A percentile compares a stretch with the other conserved stretches of the same genome.
Conservation (phyloP, 1,284 basidiomycete species). For the Trametes hirsuta region DNA sequence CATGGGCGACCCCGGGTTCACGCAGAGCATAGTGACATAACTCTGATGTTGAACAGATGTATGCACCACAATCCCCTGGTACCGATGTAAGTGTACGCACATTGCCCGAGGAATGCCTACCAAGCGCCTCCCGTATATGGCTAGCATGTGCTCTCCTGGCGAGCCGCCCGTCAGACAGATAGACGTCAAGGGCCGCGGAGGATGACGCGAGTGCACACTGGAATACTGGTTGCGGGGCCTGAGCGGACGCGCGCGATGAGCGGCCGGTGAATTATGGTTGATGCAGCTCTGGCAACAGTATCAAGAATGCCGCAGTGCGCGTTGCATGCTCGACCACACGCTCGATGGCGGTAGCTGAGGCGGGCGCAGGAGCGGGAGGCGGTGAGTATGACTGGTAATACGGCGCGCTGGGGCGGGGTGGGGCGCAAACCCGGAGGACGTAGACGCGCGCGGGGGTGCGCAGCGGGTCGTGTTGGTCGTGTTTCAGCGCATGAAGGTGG, state of each 20-base stretch:
- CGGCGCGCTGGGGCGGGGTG: not conserved
- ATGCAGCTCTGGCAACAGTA: constrained; percentile 46
- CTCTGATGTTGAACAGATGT: too few species aligned
- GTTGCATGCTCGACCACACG: constrained; percentile 57
- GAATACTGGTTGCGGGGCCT: constrained; percentile 25
- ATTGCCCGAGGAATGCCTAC: not conserved
- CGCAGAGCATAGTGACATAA: too few species aligned
- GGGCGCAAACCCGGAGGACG: not conserved
- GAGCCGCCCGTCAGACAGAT: not conserved
- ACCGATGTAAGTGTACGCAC: too few species aligned
- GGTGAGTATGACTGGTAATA: constrained; percentile 15
- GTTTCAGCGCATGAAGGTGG: too few species aligned
- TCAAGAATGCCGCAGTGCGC: not conserved
- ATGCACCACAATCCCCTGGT: too few species aligned
- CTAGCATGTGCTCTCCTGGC: not conserved
- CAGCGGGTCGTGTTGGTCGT: too few species aligned
- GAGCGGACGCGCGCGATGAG: constrained; percentile 57
- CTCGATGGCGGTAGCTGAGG: constrained; percentile 36
- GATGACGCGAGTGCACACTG: too few species aligned
- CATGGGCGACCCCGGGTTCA: too few species aligned
- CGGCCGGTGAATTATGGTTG: constrained; percentile 65
- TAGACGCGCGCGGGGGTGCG: too few species aligned
- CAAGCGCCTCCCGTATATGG: not conserved
- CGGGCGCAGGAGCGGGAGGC: not conserved
- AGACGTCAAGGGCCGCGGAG: too few species aligned